Evolutionary conservation across 2,329 filamentous ascomycete species (phyloP).

Genomic region (Pseudocercospora ulei): DNA sequence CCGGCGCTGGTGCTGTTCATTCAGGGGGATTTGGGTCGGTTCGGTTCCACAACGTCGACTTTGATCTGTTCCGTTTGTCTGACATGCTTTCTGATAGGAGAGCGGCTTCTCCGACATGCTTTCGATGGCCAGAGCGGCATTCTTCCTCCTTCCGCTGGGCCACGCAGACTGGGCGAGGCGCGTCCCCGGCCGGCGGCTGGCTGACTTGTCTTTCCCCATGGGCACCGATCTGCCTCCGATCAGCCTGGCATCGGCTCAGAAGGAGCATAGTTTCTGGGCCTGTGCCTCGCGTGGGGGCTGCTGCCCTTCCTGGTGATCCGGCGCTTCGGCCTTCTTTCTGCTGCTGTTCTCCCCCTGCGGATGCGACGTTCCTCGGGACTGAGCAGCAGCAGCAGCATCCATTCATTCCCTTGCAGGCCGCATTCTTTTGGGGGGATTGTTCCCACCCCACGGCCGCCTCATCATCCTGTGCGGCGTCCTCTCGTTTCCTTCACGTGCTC

Average conservation of each 20-base stretch:
- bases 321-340: not conserved
- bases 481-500: conserved; percentile 1
- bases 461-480: conserved; percentile 2
- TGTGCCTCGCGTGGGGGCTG: not conserved
- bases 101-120: no score
- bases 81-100: no score
- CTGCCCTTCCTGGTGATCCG: not conserved
- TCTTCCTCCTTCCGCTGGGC: conserved; percentile 1
- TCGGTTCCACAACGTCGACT: no score
- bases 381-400: conserved; percentile 3
- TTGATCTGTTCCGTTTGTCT: no score
- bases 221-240: conserved; percentile 7
- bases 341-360: not conserved
- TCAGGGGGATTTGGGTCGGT: no score
- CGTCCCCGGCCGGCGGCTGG: conserved; percentile 5
- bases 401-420: not conserved
- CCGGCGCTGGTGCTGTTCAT: no score
- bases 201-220: conserved; percentile 3
- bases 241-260: not conserved
- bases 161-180: conserved; percentile 5
- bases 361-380: conserved; percentile 6
- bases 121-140: no score
- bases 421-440: conserved; percentile 6
- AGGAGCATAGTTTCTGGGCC: conserved; percentile 1
- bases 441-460: not conserved